Evolutionary conservation across 441 rosid genomes (phyloP), one percentile per base, ranked within the genome.

Genomic region (Rhodomyrtus psidioides): DNA sequence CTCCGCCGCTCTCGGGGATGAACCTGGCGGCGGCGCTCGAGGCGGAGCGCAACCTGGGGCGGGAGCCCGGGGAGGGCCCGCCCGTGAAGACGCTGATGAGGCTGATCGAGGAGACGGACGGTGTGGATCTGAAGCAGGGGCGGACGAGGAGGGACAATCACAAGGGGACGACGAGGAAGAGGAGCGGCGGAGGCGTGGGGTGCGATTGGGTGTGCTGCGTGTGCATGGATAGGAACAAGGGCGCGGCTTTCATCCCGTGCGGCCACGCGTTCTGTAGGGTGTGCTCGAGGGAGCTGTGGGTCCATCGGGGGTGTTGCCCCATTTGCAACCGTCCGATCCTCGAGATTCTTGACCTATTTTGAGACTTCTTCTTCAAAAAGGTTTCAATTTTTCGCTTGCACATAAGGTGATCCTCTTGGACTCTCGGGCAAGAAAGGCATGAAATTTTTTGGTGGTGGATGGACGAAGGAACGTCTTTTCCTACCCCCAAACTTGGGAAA

Each of bases 201-300:
- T 49, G 57, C 28, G 94, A 93, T 75, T 91, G 91, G 92, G 26
- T 89, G 92, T 93, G 96, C 89, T 92, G 96, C 91, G 93, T 94
- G 62, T 94, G 96, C 92, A 94, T 92, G 95, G 94, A 92, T 70
- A 92, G 94, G 83, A 87, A 85, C 59, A 94, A 94, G 86, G 95
- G 94, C 16, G 94, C 95, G 27, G 96, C 96, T 21, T 93, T 94
- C 84, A 92, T 94, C 86, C 96, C 96, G n/a, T 94, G 96, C 83
- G 96, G 96, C 2, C 96, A 94, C 87, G 49, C 94, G 14, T 91
- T 88, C 85, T 94, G 94, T 58, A 90, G 95, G 83, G 89, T 87
- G 19, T 93, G 96, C 85, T 92, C 94, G 2, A 83, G 93, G 86
- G 95, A 93, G 58, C 55, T 93, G 85, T 92, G 96, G 94, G 82